Evolutionary conservation across 352 stramenopile species (phyloP).

Genomic region (Globisporangium uncinulatum): DNA sequence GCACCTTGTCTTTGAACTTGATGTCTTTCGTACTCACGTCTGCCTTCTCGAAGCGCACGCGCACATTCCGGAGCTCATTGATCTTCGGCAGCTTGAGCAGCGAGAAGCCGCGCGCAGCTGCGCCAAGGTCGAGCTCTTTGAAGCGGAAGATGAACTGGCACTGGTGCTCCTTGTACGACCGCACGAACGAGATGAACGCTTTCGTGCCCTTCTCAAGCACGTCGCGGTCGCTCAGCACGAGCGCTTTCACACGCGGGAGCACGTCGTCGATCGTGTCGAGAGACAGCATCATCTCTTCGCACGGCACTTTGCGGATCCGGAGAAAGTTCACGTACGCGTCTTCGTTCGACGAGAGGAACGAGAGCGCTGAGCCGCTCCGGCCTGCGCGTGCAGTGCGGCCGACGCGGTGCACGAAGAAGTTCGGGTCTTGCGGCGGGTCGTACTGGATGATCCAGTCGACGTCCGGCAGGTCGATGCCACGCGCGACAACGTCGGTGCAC

Average conservation of each 20-base stretch:
- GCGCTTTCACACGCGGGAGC: constrained; percentile 84
- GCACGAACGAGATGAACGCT: constrained; percentile 98
- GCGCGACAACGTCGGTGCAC: constrained; percentile 98
- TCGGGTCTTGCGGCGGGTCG: constrained; percentile 96
- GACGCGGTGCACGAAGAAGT: constrained; percentile 98
- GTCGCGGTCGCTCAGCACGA: constrained; percentile 93
- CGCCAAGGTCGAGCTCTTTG: constrained; percentile 94
- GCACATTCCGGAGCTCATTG: constrained; percentile 77
- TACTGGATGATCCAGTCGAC: constrained; percentile 99
- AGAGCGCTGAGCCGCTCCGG: constrained; percentile 87
- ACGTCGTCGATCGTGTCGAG: constrained; percentile 74
- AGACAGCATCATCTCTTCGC: constrained; percentile 69
- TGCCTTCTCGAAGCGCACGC: constrained; percentile 78
- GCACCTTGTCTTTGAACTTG: constrained; percentile 93
- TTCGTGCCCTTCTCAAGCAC: constrained; percentile 98
- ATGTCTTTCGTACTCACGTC: constrained; percentile 91
- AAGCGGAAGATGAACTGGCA: constrained; percentile 99
- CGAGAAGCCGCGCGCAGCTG: constrained; percentile 85
- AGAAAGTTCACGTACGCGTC: constrained; percentile 97
- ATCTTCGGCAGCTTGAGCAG: constrained; percentile 83
- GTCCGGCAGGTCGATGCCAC: constrained; percentile 97
- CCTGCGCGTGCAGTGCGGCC: constrained; percentile 96
- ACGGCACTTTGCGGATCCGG: constrained; percentile 91
- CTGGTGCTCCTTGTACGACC: constrained; percentile 99
- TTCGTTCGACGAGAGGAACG: constrained; percentile 96